Conservation (phyloP, 164 flowering plant genomes). For the Litsea cubeba region DNA sequence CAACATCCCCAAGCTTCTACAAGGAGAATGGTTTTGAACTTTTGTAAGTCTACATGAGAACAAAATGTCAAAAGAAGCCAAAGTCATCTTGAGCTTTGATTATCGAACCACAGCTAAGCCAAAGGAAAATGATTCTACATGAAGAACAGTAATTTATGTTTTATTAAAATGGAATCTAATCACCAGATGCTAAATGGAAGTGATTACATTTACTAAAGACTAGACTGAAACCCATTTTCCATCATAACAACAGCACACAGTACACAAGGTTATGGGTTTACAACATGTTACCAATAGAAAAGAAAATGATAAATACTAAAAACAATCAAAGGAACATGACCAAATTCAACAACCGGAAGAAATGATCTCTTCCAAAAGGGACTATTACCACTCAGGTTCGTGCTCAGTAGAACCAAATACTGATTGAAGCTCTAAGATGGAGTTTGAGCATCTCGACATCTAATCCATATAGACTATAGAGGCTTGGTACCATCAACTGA, state of each 20-base stretch:
- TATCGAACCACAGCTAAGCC: not conserved
- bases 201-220: not conserved
- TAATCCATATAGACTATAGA: no score
- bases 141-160: not conserved
- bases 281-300: not conserved
- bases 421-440: no score
- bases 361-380: no score
- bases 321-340: not conserved
- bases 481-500: no score
- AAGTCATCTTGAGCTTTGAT: not conserved
- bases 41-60: not conserved
- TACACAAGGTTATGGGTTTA: not conserved
- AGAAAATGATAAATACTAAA: no score
- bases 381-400: no score
- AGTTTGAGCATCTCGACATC: no score
- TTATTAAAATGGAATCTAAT: not conserved
- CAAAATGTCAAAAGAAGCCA: not conserved
- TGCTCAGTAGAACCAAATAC: no score
- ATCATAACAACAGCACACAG: not conserved
- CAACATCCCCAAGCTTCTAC: slow-evolving; percentile 21
- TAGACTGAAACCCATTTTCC: not conserved
- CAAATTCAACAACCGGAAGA: not conserved
- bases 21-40: not conserved
- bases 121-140: not conserved
- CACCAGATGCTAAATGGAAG: not conserved